Evolutionary conservation across 164 flowering plant species (phyloP).

Genomic region (Pachysandra terminalis): DNA sequence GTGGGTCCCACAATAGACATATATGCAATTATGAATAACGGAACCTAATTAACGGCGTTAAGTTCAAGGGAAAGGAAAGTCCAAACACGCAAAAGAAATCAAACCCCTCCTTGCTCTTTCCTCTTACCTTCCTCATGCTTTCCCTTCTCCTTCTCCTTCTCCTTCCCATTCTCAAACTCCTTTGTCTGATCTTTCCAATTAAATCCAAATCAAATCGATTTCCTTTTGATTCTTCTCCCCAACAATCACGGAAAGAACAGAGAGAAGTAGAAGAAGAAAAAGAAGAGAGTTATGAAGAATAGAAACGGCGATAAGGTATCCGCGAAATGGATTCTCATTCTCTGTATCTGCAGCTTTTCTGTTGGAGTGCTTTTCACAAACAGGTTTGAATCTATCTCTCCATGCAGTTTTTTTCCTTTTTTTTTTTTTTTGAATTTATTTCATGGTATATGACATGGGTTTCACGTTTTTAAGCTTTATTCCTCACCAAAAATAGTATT

Average conservation of each 20-base stretch:
- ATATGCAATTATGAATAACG: neutral
- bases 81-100: neutral
- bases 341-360: conserved; percentile 59
- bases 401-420: neutral
- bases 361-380: conserved; percentile 63
- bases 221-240: neutral
- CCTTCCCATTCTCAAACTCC: neutral
- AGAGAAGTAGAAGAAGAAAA: too few relatives aligned
- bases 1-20: neutral
- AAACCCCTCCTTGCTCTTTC: too few relatives aligned
- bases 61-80: neutral
- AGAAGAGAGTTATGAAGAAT: conserved; percentile 30
- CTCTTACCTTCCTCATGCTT: too few relatives aligned
- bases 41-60: neutral
- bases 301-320: conserved; percentile 42
- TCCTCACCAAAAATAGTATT: neutral
- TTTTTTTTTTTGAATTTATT: neutral
- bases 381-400: conserved; percentile 38
- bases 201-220: neutral
- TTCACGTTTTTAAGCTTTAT: neutral
- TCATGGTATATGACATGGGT: neutral
- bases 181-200: too few relatives aligned
- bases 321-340: conserved; percentile 54
- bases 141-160: neutral
- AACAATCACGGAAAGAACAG: too few relatives aligned